Percentiles rank a stretch among this genome's conserved stretches.
These are phyloP conservation scores for Apiotrichum akiyoshidainum DNA, from an alignment of 1,284 basidiomycete species.

Conservation along the genomic window DNA sequence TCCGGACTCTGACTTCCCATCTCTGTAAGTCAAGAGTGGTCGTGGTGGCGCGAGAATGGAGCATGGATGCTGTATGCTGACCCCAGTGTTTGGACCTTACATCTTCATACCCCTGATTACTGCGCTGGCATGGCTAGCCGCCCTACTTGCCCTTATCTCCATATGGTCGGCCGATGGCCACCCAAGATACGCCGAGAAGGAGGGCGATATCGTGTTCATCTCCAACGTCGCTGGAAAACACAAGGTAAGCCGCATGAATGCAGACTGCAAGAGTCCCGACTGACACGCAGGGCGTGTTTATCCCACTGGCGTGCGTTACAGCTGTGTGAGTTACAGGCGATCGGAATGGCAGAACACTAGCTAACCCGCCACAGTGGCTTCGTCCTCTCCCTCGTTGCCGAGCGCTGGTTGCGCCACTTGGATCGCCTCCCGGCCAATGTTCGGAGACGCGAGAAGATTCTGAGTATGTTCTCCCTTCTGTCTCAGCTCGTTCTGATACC, in stretches of 20 bases:
- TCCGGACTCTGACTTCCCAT: no score
- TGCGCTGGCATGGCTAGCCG: slow-evolving; percentile 41
- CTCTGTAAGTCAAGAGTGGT: no score
- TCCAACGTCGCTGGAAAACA: slow-evolving; percentile 53
- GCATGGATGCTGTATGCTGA: background rate
- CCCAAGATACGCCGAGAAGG: slow-evolving; percentile 43
- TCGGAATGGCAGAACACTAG: background rate
- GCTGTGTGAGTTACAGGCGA: slow-evolving; percentile 22
- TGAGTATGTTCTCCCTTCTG: slow-evolving; percentile 26
- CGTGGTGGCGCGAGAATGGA: no score
- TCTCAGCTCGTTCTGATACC: slow-evolving; percentile 2
- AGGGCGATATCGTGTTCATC: slow-evolving; percentile 52
- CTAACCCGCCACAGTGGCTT: slow-evolving; percentile 29
- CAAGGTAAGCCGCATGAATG: slow-evolving; percentile 21
- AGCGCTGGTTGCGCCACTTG: slow-evolving; percentile 54
- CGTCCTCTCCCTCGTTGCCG: slow-evolving; percentile 51
- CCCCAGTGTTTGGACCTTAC: slow-evolving; percentile 48
- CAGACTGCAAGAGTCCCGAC: background rate
- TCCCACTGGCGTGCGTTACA: slow-evolving; percentile 40
- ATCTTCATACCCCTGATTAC: slow-evolving; percentile 43
- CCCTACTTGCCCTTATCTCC: slow-evolving; percentile 44
- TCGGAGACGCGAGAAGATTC: slow-evolving; percentile 44
- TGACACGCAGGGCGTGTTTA: slow-evolving; percentile 45
- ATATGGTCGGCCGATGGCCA: slow-evolving; percentile 50
- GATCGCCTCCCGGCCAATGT: slow-evolving; percentile 54